A percentile compares a stretch with the other conserved stretches of the same genome.
Conservation (phyloP, 192 early-diverging fungal species). For the Phlyctochytrium arcticum region DNA sequence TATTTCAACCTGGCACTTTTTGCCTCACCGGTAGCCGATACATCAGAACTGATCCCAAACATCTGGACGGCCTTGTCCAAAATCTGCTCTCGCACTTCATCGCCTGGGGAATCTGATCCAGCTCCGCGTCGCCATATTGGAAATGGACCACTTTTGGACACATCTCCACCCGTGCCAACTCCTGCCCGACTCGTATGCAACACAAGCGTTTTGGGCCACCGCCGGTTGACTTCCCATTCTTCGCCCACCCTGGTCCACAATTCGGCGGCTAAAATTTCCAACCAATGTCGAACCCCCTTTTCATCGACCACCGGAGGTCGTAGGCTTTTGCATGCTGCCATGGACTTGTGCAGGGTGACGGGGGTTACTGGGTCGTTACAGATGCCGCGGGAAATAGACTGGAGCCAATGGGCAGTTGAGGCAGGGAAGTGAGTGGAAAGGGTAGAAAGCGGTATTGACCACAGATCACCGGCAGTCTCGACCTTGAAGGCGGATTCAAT, state of each 20-base stretch:
- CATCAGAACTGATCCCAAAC: no score
- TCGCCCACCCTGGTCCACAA: slow-evolving; percentile 45
- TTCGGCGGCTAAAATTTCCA: slow-evolving; percentile 48
- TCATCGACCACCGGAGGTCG: slow-evolving; percentile 24
- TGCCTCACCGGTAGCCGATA: no score
- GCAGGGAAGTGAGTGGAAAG: slow-evolving; percentile 51
- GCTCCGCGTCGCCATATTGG: background rate
- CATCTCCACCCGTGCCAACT: no score
- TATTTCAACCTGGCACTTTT: slow-evolving; percentile 10
- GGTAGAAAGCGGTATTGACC: slow-evolving; percentile 34
- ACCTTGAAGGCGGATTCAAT: slow-evolving; percentile 61
- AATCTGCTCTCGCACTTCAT: no score
- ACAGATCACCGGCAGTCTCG: slow-evolving; percentile 53
- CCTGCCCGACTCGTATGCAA: slow-evolving; percentile 14
- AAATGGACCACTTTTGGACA: background rate
- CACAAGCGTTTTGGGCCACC: slow-evolving; percentile 52
- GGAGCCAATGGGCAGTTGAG: slow-evolving; percentile 50
- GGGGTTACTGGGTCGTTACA: slow-evolving; percentile 37
- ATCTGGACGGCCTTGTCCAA: background rate
- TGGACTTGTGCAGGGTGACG: slow-evolving; percentile 16
- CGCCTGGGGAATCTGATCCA: background rate
- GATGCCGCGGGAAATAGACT: slow-evolving; percentile 57
- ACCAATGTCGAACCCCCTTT: slow-evolving; percentile 43
- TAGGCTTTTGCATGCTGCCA: slow-evolving; percentile 24
- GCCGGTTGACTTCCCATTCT: slow-evolving; percentile 41